Evolutionary conservation across 352 stramenopile species (phyloP).

Genomic region (Phytophthora syringae): DNA sequence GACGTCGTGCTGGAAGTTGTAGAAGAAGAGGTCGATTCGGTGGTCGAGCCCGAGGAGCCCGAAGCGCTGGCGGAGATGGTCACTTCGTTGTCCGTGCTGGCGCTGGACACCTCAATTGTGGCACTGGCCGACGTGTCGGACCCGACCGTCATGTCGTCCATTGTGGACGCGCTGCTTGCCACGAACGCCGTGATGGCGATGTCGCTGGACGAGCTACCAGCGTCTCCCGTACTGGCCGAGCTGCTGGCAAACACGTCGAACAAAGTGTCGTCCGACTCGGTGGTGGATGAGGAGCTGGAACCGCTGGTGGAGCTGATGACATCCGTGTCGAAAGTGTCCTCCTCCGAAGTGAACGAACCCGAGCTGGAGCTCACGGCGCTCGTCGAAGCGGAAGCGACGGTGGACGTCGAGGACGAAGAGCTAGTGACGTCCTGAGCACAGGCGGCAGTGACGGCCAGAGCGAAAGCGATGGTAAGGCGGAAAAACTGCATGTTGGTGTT

Average conservation of each 20-base stretch:
- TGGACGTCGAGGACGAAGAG: slow-evolving; percentile 4
- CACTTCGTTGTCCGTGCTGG: slow-evolving; percentile 21
- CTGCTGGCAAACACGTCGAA: slow-evolving; percentile 21
- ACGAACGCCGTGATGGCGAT: slow-evolving; percentile 4
- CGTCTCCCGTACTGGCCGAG: not conserved
- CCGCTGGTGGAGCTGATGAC: slow-evolving; percentile 6
- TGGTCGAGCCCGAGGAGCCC: slow-evolving; percentile 15
- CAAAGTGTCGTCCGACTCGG: slow-evolving; percentile 20
- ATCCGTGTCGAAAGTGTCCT: slow-evolving; percentile 9
- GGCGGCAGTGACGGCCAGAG: slow-evolving; percentile 24
- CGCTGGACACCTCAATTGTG: slow-evolving; percentile 17
- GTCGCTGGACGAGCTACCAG: slow-evolving; percentile 13
- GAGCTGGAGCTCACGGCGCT: slow-evolving; percentile 20
- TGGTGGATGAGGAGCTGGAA: not conserved
- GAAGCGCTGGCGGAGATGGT: slow-evolving; percentile 28
- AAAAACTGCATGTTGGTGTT: slow-evolving; percentile 31
- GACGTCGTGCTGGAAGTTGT: slow-evolving; percentile 18
- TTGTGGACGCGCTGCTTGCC: slow-evolving; percentile 14
- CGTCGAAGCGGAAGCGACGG: slow-evolving; percentile 12
- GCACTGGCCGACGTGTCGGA: slow-evolving; percentile 32
- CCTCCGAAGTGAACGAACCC: not conserved
- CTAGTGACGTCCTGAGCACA: slow-evolving; percentile 23
- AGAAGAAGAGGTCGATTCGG: slow-evolving; percentile 12
- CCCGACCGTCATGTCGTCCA: slow-evolving; percentile 37
- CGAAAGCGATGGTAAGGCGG: slow-evolving; percentile 21